A percentile compares a stretch with the other conserved stretches of the same genome.
These are phyloP conservation scores for Sphagnum tenellum DNA, from an alignment of 225 moss, liverwort and hornwort species.

Conservation along the genomic window DNA sequence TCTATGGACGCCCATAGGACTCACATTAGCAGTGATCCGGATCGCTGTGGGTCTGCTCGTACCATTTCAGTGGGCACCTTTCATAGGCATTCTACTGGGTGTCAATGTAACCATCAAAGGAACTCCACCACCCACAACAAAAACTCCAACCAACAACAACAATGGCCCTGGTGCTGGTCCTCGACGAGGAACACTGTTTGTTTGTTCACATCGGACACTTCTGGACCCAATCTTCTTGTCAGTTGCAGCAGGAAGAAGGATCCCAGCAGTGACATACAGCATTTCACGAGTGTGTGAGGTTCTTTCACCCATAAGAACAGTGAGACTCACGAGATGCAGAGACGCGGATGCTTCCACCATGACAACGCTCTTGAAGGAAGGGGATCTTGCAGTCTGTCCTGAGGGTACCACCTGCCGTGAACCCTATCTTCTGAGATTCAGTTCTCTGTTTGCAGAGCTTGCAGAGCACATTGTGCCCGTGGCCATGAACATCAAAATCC, in stretches of 20 bases:
- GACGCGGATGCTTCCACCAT: conserved; percentile 61
- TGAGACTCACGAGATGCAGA: conserved; percentile 55
- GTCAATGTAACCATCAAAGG: conserved; percentile 45
- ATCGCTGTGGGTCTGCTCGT: conserved; percentile 29
- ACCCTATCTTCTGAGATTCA: conserved; percentile 79
- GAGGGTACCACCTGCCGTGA: conserved; percentile 93
- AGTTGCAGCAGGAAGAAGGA: conserved; percentile 40
- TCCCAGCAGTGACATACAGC: conserved; percentile 79
- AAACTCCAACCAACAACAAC: conserved; percentile 1
- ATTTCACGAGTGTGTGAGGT: conserved; percentile 59
- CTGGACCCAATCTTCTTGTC: conserved; percentile 69
- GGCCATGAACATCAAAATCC: conserved; percentile 50
- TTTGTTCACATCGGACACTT: conserved; percentile 66
- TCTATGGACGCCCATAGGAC: conserved; percentile 45
- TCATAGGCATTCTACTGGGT: conserved; percentile 26
- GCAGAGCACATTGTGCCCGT: conserved; percentile 73
- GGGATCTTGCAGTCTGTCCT: conserved; percentile 74
- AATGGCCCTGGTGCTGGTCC: too few species aligned
- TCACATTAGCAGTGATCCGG: conserved; percentile 22
- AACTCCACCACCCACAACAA: conserved; percentile 13
- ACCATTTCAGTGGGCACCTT: conserved; percentile 20
- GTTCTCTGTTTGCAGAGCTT: conserved; percentile 78
- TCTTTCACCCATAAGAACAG: conserved; percentile 73
- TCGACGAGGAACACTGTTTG: conserved; percentile 27
- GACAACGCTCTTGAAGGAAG: conserved; percentile 47